These are phyloP conservation scores for Oryza punctata DNA, from an alignment of 176 grass and related monocot species.

Conservation along the genomic window DNA sequence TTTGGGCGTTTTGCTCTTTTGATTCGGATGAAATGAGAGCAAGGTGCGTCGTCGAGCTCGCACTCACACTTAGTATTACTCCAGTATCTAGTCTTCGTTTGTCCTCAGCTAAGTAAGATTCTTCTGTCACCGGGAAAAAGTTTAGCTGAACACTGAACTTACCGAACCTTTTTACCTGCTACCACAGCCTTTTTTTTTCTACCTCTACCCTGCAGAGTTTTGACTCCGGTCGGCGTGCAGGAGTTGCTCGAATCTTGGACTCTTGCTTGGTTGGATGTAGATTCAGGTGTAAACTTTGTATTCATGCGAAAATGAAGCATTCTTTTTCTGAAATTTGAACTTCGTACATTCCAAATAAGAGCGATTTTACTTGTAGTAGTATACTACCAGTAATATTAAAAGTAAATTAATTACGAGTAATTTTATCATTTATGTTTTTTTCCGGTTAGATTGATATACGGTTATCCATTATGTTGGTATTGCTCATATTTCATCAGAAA, in stretches of 20 bases:
- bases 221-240: neutral
- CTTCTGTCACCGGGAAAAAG: neutral
- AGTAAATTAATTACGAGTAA: no score
- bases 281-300: neutral
- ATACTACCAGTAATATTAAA: no score
- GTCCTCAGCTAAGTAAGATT: constrained; percentile 2
- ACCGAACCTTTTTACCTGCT: neutral
- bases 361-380: no score
- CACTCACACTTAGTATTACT: neutral
- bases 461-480: no score
- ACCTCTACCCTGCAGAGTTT: neutral
- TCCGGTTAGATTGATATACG: no score
- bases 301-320: neutral
- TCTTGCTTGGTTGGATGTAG: neutral
- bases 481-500: no score
- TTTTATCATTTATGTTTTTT: no score
- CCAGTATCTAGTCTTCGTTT: neutral
- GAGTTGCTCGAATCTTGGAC: neutral
- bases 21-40: neutral
- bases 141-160: constrained; percentile 6
- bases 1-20: constrained; percentile 28
- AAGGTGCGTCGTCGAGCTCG: neutral
- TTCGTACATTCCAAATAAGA: no score
- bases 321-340: neutral
- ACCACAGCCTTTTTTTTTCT: neutral